phyloP scores from a whole-genome alignment of 192 early-diverging fungal species.

The Oehlia diaphana region DNA sequence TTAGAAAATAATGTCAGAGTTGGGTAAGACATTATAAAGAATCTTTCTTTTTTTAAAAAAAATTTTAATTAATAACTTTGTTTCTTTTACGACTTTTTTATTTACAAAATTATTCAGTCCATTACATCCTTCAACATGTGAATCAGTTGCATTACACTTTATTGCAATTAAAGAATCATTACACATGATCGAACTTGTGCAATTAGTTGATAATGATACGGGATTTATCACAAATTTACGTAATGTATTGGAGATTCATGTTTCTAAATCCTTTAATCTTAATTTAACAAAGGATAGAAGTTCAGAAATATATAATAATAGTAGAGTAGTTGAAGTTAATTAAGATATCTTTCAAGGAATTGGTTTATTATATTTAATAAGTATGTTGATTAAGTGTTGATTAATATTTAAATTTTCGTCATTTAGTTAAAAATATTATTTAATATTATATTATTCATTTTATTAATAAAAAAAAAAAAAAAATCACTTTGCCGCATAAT shows the following conservation, averaged over 20 bases:
- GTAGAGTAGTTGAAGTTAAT: background rate
- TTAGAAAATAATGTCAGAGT: conserved; percentile 60
- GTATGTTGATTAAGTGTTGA: no score
- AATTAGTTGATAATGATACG: conserved; percentile 60
- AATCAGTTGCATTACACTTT: conserved; percentile 56
- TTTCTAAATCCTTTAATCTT: background rate
- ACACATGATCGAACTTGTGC: conserved; percentile 57
- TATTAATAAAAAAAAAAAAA: no score
- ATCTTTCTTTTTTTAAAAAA: background rate
- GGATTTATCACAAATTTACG: conserved; percentile 61
- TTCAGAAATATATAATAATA: background rate
- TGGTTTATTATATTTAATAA: background rate
- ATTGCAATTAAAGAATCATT: conserved; percentile 59
- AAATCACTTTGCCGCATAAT: no score
- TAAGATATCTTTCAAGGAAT: background rate
- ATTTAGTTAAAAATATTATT: no score
- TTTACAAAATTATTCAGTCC: conserved; percentile 37
- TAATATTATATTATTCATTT: no score
- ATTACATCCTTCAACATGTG: conserved; percentile 54
- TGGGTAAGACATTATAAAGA: conserved; percentile 38
- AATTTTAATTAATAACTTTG: background rate
- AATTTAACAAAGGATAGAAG: background rate
- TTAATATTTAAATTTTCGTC: no score
- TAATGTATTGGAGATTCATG: conserved; percentile 35
- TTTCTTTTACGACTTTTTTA: background rate